These are phyloP conservation scores for Neoboletus brunneissimus DNA, from an alignment of 768 basidiomycete genomes.

Conservation along the genomic window DNA sequence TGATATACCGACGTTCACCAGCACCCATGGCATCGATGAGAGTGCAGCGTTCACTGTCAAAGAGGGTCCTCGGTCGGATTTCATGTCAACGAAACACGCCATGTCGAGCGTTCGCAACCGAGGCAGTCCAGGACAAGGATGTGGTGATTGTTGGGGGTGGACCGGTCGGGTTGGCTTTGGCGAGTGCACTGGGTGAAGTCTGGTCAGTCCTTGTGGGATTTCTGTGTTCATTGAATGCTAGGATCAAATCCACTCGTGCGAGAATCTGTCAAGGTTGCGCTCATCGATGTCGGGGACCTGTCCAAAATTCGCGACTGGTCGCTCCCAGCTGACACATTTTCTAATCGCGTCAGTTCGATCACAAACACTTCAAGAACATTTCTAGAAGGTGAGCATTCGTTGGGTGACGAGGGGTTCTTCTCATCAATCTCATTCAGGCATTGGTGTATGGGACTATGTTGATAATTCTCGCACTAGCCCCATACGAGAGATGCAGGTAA, in stretches of 20 bases:
- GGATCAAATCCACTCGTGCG: conserved; percentile 52
- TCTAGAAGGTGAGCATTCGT: conserved; percentile 50
- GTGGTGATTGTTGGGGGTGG: conserved; percentile 95
- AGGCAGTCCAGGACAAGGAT: conserved; percentile 57
- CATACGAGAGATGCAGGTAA: conserved; percentile 83
- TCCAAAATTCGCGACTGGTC: conserved; percentile 67
- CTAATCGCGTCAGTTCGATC: conserved; percentile 84
- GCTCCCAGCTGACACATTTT: conserved; percentile 51
- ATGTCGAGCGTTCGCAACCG: conserved; percentile 19
- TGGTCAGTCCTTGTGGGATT: neutral
- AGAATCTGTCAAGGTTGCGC: conserved; percentile 57
- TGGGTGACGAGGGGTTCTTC: neutral
- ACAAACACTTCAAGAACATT: conserved; percentile 71
- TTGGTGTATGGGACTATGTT: conserved; percentile 82
- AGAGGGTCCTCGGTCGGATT: neutral
- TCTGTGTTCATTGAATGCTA: conserved; percentile 23
- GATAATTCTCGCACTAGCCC: conserved; percentile 64
- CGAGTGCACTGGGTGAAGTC: conserved; percentile 74
- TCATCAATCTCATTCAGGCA: conserved; percentile 44
- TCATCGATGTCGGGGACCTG: conserved; percentile 83
- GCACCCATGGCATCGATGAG: conserved; percentile 8
- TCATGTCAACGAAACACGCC: conserved; percentile 2
- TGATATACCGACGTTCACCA: neutral
- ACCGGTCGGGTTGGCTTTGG: conserved; percentile 86
- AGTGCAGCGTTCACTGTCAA: conserved; percentile 6